A percentile compares a stretch with the other conserved stretches of the same genome.
These are phyloP conservation scores for Eimeria falciformis DNA, from an alignment of 169 alveolate genomes.

Conservation along the genomic window DNA sequence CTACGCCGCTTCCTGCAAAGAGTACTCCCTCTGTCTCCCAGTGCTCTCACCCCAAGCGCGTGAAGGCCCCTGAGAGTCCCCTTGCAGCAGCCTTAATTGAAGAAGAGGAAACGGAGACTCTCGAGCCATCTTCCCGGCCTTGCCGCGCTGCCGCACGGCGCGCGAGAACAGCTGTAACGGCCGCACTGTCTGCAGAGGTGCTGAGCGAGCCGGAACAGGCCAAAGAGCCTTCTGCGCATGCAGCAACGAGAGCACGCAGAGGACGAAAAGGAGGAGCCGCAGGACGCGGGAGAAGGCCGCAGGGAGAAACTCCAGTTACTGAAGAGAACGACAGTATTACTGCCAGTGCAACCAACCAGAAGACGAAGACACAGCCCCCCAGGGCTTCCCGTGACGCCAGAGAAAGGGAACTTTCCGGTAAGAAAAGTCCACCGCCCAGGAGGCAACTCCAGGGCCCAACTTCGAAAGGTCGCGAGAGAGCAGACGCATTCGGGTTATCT, in stretches of 20 bases:
- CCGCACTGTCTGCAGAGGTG: conserved; percentile 34
- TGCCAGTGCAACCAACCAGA: too few species aligned
- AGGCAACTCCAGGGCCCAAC: too few species aligned
- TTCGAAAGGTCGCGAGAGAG: too few species aligned
- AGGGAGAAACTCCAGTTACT: not conserved
- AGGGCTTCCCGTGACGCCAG: too few species aligned
- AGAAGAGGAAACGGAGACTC: not conserved
- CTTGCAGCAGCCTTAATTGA: not conserved
- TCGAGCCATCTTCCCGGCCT: conserved; percentile 35
- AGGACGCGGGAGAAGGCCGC: not conserved
- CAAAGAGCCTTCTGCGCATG: not conserved
- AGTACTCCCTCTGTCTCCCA: not conserved
- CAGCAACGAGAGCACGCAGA: not conserved
- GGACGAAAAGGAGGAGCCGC: conserved; percentile 13
- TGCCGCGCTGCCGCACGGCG: conserved; percentile 50
- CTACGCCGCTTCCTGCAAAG: not conserved
- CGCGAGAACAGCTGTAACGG: conserved; percentile 50
- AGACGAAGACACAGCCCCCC: too few species aligned
- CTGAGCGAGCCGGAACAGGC: not conserved
- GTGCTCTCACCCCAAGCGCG: too few species aligned
- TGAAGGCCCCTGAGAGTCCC: not conserved
- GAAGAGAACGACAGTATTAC: too few species aligned
- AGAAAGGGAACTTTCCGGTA: not conserved
- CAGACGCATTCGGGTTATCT: not conserved
- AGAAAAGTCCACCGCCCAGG: too few species aligned